These are phyloP conservation scores for Neonectria magnoliae DNA, from an alignment of 2,329 filamentous ascomycete genomes.

Conservation along the genomic window DNA sequence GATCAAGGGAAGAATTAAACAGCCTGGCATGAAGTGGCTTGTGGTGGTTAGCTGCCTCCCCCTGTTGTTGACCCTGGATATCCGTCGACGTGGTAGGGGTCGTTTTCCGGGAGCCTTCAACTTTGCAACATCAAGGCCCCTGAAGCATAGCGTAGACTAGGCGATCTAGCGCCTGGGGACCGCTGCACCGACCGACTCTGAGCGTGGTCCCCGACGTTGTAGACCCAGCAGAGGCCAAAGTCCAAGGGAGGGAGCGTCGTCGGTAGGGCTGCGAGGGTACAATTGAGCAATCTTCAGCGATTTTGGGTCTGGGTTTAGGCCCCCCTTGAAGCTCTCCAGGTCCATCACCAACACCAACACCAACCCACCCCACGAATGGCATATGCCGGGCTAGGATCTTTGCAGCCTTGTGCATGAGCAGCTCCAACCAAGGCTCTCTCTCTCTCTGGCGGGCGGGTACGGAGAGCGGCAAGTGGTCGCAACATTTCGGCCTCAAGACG, in stretches of 20 bases:
- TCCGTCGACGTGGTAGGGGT: slow-evolving; percentile 23
- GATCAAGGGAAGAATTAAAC: slow-evolving; percentile 30
- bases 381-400: slow-evolving; percentile 42
- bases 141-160: slow-evolving; percentile 16
- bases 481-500: slow-evolving; percentile 17
- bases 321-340: slow-evolving; percentile 26
- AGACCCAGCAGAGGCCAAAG: slow-evolving; percentile 14
- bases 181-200: slow-evolving; percentile 22
- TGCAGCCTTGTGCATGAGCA: slow-evolving; percentile 41
- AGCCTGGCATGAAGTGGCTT: slow-evolving; percentile 8
- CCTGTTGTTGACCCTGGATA: slow-evolving; percentile 9
- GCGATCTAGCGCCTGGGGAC: slow-evolving; percentile 26
- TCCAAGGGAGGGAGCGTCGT: slow-evolving; percentile 20
- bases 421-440: slow-evolving; percentile 21
- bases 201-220: slow-evolving; percentile 21
- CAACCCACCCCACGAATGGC: slow-evolving; percentile 42
- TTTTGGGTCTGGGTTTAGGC: slow-evolving; percentile 12
- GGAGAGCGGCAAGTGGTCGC: slow-evolving; percentile 12
- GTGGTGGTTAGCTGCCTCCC: slow-evolving; percentile 16
- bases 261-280: slow-evolving; percentile 42
- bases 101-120: slow-evolving; percentile 25
- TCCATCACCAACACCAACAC: slow-evolving; percentile 31
- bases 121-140: slow-evolving; percentile 18
- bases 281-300: slow-evolving; percentile 33
- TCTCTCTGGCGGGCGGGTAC: slow-evolving; percentile 18